A percentile compares a stretch with the other conserved stretches of the same genome.
Conservation (phyloP, 768 basidiomycete genomes). For the Rhizopogon vesiculosus region DNA sequence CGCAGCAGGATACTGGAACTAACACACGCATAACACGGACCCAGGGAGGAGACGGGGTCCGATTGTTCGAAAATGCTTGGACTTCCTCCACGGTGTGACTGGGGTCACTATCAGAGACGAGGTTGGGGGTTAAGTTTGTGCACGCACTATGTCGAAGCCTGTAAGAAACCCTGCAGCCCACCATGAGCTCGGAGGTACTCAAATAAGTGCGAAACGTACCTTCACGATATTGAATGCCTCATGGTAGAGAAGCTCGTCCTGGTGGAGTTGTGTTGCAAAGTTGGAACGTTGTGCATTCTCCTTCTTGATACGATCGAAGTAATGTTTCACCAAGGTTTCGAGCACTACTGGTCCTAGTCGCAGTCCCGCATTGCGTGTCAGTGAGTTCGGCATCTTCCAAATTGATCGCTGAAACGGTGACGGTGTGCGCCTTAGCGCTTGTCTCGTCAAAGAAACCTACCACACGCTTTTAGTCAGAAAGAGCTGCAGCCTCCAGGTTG, state of each 20-base stretch:
- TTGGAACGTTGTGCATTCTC: constrained; percentile 33
- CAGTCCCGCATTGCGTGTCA: constrained; percentile 59
- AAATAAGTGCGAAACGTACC: constrained; percentile 32
- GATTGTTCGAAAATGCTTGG: constrained; percentile 72
- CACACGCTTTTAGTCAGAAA: neutral
- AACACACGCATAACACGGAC: constrained; percentile 66
- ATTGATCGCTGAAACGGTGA: neutral
- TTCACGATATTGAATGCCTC: constrained; percentile 74
- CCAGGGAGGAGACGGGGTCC: constrained; percentile 83
- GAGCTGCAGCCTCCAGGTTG: no score
- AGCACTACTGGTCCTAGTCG: constrained; percentile 68
- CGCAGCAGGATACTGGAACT: constrained; percentile 73
- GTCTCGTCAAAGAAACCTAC: neutral
- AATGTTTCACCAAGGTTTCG: constrained; percentile 82
- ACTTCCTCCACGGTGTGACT: constrained; percentile 86
- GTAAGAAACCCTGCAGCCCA: constrained; percentile 59
- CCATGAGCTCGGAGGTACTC: neutral
- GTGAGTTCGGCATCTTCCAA: constrained; percentile 39
- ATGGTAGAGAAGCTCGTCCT: constrained; percentile 79
- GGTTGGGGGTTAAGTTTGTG: neutral
- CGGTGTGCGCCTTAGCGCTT: neutral
- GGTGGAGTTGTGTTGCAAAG: constrained; percentile 45
- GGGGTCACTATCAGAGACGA: neutral
- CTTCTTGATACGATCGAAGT: constrained; percentile 60
- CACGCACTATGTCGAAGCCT: constrained; percentile 62